A percentile compares a stretch with the other conserved stretches of the same genome.
Conservation (phyloP, 352 stramenopile species). For the Thalassiosira exigua region DNA sequence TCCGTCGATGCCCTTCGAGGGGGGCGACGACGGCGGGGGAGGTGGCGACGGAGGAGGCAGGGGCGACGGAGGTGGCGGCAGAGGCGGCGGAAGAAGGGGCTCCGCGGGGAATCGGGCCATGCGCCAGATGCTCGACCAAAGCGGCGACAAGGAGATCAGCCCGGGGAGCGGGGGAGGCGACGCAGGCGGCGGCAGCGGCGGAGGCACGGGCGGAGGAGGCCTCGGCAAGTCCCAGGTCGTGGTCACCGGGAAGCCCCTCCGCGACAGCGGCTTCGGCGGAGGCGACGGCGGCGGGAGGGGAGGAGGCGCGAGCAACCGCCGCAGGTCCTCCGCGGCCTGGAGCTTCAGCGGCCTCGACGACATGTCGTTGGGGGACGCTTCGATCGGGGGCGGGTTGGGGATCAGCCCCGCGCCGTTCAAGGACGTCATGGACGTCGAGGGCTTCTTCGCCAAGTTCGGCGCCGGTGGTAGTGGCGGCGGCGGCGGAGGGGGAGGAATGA, state of each 20-base stretch:
- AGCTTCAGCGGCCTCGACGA: not conserved
- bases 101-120: not conserved
- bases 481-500: too few relatives aligned
- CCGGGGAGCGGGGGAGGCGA: not conserved
- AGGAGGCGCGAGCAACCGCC: too few relatives aligned
- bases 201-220: too few relatives aligned
- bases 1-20: too few relatives aligned
- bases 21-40: too few relatives aligned
- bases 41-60: not conserved
- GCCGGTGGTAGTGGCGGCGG: too few relatives aligned
- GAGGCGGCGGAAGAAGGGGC: not conserved
- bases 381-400: too few relatives aligned
- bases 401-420: conserved; percentile 2
- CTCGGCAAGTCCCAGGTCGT: not conserved
- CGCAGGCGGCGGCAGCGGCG: not conserved
- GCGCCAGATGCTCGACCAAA: not conserved
- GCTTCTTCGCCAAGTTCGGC: too few relatives aligned
- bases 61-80: too few relatives aligned
- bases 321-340: too few relatives aligned
- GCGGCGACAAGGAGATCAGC: not conserved
- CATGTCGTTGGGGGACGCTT: conserved; percentile 3
- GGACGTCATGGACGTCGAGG: not conserved
- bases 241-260: not conserved
- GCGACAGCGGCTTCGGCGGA: not conserved
- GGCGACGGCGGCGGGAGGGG: too few relatives aligned